Conservation (phyloP, 768 basidiomycete genomes). For the Royoungia palumana region DNA sequence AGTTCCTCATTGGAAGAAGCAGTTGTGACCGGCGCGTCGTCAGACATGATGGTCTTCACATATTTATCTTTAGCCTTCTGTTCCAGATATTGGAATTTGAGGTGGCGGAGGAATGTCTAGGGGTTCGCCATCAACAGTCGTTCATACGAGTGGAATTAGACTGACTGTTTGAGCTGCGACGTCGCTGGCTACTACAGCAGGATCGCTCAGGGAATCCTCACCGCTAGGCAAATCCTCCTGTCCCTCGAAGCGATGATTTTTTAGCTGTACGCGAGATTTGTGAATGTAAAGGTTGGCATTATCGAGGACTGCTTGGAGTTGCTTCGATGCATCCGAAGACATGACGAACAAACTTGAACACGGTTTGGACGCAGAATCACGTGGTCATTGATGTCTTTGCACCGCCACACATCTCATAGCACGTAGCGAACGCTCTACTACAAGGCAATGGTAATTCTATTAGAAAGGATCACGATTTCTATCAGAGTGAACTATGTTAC, state of each 20-base stretch:
- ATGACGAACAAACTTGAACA: no score
- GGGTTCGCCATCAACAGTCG: slow-evolving; percentile 2
- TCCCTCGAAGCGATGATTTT: slow-evolving; percentile 27
- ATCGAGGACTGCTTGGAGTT: slow-evolving; percentile 28
- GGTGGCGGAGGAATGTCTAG: slow-evolving; percentile 70
- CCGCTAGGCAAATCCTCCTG: slow-evolving; percentile 24
- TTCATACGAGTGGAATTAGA: neutral
- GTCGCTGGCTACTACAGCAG: slow-evolving; percentile 54
- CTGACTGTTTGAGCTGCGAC: slow-evolving; percentile 62
- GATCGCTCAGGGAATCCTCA: slow-evolving; percentile 43
- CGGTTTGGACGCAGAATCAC: neutral
- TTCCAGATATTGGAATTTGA: slow-evolving; percentile 88
- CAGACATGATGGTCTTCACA: slow-evolving; percentile 80
- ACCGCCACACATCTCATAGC: no score
- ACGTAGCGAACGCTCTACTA: no score
- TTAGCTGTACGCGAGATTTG: slow-evolving; percentile 20
- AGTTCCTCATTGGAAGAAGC: slow-evolving; percentile 76
- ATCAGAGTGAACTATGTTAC: no score
- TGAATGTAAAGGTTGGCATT: slow-evolving; percentile 23
- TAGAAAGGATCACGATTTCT: no score
- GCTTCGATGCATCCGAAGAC: slow-evolving; percentile 21
- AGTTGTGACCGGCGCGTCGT: slow-evolving; percentile 78
- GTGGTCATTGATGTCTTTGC: neutral
- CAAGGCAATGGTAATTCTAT: no score
- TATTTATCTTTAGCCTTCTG: slow-evolving; percentile 91